Conservation (phyloP, 1,139 yeast genomes). For the Pichia sp. region DNA sequence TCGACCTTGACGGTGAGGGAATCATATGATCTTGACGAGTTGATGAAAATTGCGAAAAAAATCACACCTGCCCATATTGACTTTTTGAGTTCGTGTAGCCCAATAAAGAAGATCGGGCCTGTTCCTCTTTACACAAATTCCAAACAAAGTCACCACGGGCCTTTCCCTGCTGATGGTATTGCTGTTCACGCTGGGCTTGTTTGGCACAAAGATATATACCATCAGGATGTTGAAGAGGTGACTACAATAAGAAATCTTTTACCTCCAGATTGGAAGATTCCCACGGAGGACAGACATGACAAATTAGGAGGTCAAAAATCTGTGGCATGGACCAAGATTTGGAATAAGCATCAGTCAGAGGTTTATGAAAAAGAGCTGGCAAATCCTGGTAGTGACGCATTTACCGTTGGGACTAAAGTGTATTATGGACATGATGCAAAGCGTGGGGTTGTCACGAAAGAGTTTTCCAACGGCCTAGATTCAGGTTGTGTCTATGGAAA, state of each 20-base stretch:
- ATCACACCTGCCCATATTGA: conserved; percentile 57
- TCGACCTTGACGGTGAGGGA: conserved; percentile 19
- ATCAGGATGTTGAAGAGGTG: conserved; percentile 60
- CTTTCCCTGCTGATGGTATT: conserved; percentile 43
- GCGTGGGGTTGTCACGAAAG: conserved; percentile 62
- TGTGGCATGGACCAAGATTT: conserved; percentile 55
- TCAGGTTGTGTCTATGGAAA: conserved; percentile 79
- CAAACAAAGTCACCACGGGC: conserved; percentile 23
- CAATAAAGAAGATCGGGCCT: conserved; percentile 59
- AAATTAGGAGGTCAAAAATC: conserved; percentile 62
- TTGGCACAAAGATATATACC: conserved; percentile 52
- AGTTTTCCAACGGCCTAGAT: conserved; percentile 76
- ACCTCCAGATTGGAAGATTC: conserved; percentile 52
- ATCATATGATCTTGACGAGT: conserved; percentile 46
- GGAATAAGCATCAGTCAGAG: conserved; percentile 47
- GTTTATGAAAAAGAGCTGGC: conserved; percentile 14
- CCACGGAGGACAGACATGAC: conserved; percentile 48
- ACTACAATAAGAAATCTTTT: conserved; percentile 58
- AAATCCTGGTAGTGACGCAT: conserved; percentile 11
- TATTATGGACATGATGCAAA: conserved; percentile 90
- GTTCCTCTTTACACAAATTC: conserved; percentile 41
- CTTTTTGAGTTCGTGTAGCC: conserved; percentile 57
- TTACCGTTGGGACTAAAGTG: conserved; percentile 44
- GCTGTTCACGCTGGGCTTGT: conserved; percentile 79
- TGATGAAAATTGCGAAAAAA: conserved; percentile 55